phyloP scores from a whole-genome alignment of 176 grass and related monocot species.

The bread wheat (Triticum aestivum) region IWGSC_CS_RefSeq_v2.1 NC_057799.1:16455576-16456075 shows the following conservation, averaged over 20 bases:
- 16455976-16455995: no score
- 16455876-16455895: not conserved
- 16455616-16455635: not conserved
- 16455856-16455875: not conserved
- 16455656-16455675: not conserved
- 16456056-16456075: no score
- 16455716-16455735: not conserved
- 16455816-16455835: not conserved
- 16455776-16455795: not conserved
- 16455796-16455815: not conserved
- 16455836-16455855: not conserved
- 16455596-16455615: slow-evolving; percentile 27
- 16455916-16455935: no score
- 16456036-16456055: no score
- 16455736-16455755: not conserved
- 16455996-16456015: no score
- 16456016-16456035: no score
- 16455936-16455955: no score
- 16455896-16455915: not conserved
- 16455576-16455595: slow-evolving; percentile 11
- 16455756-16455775: not conserved
- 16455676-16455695: not conserved
- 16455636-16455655: not conserved
- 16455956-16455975: no score
- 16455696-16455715: not conserved